Conservation (phyloP, 106 monocot species). For the Dioscorea dumetorum region DNA sequence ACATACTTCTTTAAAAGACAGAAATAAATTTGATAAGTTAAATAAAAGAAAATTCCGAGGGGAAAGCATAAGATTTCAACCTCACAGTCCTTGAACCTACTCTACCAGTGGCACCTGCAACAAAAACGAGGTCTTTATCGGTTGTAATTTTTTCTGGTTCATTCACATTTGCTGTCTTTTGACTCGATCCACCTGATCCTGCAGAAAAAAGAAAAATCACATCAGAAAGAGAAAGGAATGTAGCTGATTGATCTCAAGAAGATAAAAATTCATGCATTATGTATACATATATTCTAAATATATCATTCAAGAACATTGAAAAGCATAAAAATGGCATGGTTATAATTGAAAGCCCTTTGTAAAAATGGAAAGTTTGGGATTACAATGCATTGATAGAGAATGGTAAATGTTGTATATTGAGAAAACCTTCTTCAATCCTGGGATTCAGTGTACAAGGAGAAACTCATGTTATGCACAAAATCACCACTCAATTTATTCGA, state of each 20-base stretch:
- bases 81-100: conserved; percentile 92
- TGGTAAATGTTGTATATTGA: too few species aligned
- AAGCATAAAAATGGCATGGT: neutral
- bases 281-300: too few species aligned
- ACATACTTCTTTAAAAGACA: too few species aligned
- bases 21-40: too few species aligned
- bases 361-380: too few species aligned
- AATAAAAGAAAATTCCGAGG: neutral
- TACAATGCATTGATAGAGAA: too few species aligned
- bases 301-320: neutral
- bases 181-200: conserved; percentile 12
- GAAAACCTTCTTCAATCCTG: too few species aligned
- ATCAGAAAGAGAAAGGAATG: neutral
- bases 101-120: conserved; percentile 91
- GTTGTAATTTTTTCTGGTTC: conserved; percentile 19
- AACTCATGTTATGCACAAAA: too few species aligned
- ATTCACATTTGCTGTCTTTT: conserved; percentile 1
- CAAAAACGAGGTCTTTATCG: conserved; percentile 52
- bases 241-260: neutral
- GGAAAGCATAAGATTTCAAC: conserved; percentile 17
- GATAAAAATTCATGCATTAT: neutral
- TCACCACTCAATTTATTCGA: too few species aligned
- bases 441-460: too few species aligned
- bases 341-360: too few species aligned
- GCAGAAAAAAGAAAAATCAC: conserved; percentile 10